Evolutionary conservation across 2,329 filamentous ascomycete genomes (phyloP).

Genomic region (Stachybotrys chlorohalonatus): DNA sequence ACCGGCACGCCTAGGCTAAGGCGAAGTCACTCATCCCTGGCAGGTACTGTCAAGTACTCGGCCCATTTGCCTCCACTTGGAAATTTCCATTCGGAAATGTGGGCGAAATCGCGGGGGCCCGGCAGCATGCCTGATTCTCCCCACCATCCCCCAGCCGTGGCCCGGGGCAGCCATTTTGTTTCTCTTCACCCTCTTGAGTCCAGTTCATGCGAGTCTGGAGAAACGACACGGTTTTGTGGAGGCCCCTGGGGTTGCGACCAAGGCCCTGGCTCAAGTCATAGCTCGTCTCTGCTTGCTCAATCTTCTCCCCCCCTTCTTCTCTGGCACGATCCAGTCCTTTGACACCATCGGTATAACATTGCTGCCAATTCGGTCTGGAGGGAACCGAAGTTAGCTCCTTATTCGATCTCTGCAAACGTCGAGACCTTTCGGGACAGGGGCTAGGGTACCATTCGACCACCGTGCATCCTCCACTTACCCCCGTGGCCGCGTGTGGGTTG

Average conservation of each 20-base stretch:
- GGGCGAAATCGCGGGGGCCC: neutral
- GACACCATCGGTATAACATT: neutral
- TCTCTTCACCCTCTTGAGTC: neutral
- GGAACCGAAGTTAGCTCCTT: neutral
- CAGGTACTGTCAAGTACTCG: neutral
- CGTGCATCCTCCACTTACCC: neutral
- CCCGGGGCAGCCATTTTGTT: neutral
- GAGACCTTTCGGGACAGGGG: neutral
- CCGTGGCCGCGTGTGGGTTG: neutral
- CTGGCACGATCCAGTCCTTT: neutral
- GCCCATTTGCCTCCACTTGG: neutral
- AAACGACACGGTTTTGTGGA: neutral
- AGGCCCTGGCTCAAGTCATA: neutral
- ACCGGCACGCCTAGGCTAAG: neutral
- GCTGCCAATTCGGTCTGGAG: neutral
- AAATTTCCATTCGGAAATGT: neutral
- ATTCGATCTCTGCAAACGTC: neutral
- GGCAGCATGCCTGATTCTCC: neutral
- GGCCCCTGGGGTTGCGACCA: neutral
- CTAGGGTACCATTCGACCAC: neutral
- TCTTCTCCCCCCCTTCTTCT: too few species aligned
- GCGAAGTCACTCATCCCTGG: neutral
- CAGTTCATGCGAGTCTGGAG: neutral
- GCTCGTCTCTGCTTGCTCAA: neutral
- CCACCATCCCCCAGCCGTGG: neutral